Base-by-base conservation (phyloP, 768 basidiomycete genomes). In the Phaeolepiota aurea region DNA sequence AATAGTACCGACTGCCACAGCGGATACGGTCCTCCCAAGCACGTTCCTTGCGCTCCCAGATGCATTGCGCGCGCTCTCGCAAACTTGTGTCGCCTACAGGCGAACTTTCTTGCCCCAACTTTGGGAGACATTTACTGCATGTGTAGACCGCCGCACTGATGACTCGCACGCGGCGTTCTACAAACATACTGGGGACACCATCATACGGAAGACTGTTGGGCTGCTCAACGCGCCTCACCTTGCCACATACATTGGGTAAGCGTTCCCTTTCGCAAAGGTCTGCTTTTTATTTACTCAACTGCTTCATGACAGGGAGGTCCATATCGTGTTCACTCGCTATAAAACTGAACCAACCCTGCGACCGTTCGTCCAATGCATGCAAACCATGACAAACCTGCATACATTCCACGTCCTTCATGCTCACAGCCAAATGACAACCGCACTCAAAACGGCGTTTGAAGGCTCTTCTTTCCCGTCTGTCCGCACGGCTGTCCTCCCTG, bases 341-440 rank as follows among this genome's bases (percentile, higher is more conserved):
- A 32, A 41, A 23, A 32, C 9, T n/a, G 13, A 32, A 1, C 19
- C 12, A 9, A 10, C 33, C 15, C 14, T 41, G 13, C 40, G 30
- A 10, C 13, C 30, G 13, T 41, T 41, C 25, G 16, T 32, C 25
- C 14, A 22, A 14, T 41, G 40, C 31, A 11, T 41, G 13, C 11
- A 31, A 21, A n/a, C 30, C n/a, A 13, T 41, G 10, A 4, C 40
- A n/a, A 41, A 33, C 22, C 19, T 41, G 11, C 40, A 41, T 20
- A 41, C 40, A 12, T 10, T 41, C 12, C 40, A 41, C 19, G 13
- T 41, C 16, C 16, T 41, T 21, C 31, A 41, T 19, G 31, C 32
- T 32, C 25, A 32, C 16, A 32, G 15, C 32, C 40, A 41, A 16
- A 32, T 41, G 40, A 41, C 40, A 11, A 15, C 31, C 28, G 11